These are phyloP conservation scores for Pleurotus djamor DNA, from an alignment of 768 basidiomycete species.

Conservation along the genomic window DNA sequence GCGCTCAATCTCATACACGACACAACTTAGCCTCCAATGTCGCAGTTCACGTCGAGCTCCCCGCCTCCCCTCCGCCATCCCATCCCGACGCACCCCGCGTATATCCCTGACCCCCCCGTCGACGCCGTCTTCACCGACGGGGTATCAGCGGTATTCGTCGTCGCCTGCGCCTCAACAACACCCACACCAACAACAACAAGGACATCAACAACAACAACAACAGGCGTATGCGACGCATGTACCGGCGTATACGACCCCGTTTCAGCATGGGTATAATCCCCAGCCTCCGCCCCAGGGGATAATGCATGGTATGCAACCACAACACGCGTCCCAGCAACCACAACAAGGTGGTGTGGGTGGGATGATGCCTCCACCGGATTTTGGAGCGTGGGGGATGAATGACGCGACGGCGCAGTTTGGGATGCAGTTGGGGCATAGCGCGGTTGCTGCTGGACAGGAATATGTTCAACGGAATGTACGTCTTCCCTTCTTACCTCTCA, in stretches of 20 bases:
- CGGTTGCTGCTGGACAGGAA: slow-evolving; percentile 91
- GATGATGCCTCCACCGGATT: slow-evolving; percentile 38
- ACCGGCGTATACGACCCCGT: slow-evolving; percentile 46
- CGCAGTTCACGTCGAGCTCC: slow-evolving; percentile 33
- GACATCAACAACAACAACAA: no score
- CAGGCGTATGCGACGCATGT: slow-evolving; percentile 32
- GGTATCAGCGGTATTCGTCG: slow-evolving; percentile 71
- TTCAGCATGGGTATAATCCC: slow-evolving; percentile 42
- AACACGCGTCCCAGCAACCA: no score
- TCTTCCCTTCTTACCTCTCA: slow-evolving; percentile 13
- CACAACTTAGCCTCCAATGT: no score
- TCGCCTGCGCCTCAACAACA: slow-evolving; percentile 44
- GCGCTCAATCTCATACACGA: no score
- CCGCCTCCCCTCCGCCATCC: slow-evolving; percentile 87
- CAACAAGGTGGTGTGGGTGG: slow-evolving; percentile 13
- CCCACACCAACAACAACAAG: no score
- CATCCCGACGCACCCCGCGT: slow-evolving; percentile 84
- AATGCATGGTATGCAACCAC: slow-evolving; percentile 31
- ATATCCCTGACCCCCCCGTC: slow-evolving; percentile 82
- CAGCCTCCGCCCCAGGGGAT: slow-evolving; percentile 13
- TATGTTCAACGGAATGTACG: slow-evolving; percentile 93
- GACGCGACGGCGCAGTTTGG: slow-evolving; percentile 94
- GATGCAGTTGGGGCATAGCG: slow-evolving; percentile 91
- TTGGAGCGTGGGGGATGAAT: slow-evolving; percentile 82
- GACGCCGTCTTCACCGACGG: slow-evolving; percentile 71